These are phyloP conservation scores for Gaeumannomyces sp. DNA, from an alignment of 2,329 filamentous ascomycete species.

Conservation along the genomic window DNA sequence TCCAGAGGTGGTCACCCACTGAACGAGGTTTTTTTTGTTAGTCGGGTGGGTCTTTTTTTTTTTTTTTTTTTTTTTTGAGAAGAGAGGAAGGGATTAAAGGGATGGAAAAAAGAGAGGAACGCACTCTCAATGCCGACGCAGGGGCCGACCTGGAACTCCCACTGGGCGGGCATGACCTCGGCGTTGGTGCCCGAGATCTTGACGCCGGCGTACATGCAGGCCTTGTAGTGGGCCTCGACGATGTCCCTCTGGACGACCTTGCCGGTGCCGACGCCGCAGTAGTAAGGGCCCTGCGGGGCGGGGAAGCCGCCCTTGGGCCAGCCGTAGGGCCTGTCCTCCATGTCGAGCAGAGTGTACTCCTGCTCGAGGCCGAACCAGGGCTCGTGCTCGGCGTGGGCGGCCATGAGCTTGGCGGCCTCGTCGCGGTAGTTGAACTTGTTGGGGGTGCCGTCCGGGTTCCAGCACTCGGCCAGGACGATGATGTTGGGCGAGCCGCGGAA, in stretches of 20 bases:
- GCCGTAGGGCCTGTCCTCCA: conserved; percentile 83
- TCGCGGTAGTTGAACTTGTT: conserved; percentile 99
- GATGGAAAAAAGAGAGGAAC: background rate
- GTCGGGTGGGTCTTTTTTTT: conserved; percentile 28
- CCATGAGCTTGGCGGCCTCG: conserved; percentile 85
- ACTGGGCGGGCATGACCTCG: conserved; percentile 83
- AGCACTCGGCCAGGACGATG: conserved; percentile 90
- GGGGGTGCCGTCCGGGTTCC: conserved; percentile 86
- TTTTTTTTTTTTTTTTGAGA: no score
- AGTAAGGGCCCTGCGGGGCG: conserved; percentile 89
- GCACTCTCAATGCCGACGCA: conserved; percentile 67
- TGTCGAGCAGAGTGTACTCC: conserved; percentile 90
- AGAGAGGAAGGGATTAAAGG: no score
- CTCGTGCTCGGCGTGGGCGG: conserved; percentile 71
- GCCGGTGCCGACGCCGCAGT: conserved; percentile 95
- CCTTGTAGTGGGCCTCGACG: conserved; percentile 74
- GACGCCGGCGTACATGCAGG: conserved; percentile 78
- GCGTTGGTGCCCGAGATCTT: conserved; percentile 98
- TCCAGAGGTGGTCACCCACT: conserved; percentile 95
- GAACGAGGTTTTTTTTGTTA: conserved; percentile 23
- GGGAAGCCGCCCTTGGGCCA: conserved; percentile 86
- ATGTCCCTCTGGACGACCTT: conserved; percentile 98
- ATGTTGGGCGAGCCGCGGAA: conserved; percentile 79
- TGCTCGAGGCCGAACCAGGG: conserved; percentile 99
- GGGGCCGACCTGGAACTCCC: conserved; percentile 73